Evolutionary conservation across 1,284 basidiomycete species (phyloP), one percentile per base, ranked within the genome.

Genomic region (Bjerkandera adusta): DNA sequence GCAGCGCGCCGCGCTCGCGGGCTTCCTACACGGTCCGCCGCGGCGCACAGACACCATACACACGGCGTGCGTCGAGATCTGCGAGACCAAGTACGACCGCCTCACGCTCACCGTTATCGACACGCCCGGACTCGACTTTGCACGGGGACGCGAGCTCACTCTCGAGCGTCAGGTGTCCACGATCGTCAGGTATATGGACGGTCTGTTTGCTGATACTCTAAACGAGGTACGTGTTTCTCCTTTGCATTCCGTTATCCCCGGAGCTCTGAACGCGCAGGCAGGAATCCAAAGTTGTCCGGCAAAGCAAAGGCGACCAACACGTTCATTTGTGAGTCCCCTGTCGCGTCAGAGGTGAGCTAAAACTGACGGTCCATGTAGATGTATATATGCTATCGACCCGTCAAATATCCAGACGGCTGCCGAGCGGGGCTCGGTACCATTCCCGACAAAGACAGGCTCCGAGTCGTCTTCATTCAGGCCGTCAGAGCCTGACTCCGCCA

Each of bases 261-360:
- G 24, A 24, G 16, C 10, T 30, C 47, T 36, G 34, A 13, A 42
- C 21, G 25, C 41, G 34, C 51, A 42, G 50, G 7, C 49, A 90
- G 89, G 88, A 91, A 73, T 85, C 83, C 49, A 91, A 91, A 73
- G 86, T 91, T 35, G 70, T 91, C 43, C 77, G 89, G 54, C 81
- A 88, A 61, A 89, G 79, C 68, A 89, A 85, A 67, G 89, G 85
- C 46, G 89, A 92, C 66, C 82, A 89, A 59, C 86, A 90, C 59
- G 81, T 92, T 58, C 85, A 92, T 67, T 66, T 92, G 86, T 91
- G 61, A 65, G 85, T 65, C 35, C 21, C 25, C n/a, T 18, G 30
- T 30, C n/a, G 38, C 18, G 36, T 49, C n/a, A 39, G 12, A 53
- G 21, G 20, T 32, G 45, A 24, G n/a, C n/a, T n/a, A n/a, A n/a